These are phyloP conservation scores for Schizosaccharomyces lindneri DNA, from an alignment of 805 yeast genomes.

Conservation along the genomic window DNA sequence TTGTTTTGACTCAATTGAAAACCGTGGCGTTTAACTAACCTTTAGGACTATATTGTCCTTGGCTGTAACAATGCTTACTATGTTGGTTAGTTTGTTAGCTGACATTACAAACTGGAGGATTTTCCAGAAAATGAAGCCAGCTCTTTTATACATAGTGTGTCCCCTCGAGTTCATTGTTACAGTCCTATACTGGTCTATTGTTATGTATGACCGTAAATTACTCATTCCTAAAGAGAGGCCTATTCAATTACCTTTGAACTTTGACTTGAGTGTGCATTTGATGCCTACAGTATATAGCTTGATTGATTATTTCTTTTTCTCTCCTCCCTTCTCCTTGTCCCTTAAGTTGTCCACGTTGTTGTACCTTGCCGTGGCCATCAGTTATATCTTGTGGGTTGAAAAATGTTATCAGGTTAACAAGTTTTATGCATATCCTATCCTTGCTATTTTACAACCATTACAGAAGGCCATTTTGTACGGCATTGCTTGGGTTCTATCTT, in stretches of 20 bases:
- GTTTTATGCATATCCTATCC: neutral
- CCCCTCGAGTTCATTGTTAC: neutral
- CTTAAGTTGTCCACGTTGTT: neutral
- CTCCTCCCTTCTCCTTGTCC: neutral
- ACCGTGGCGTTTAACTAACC: neutral
- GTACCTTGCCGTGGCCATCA: neutral
- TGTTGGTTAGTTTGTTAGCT: neutral
- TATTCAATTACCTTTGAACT: neutral
- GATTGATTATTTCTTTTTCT: neutral
- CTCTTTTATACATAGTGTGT: neutral
- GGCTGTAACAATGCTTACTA: neutral
- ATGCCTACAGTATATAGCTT: neutral
- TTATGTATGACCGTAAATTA: neutral
- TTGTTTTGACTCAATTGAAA: neutral
- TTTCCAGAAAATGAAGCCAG: neutral
- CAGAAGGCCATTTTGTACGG: neutral
- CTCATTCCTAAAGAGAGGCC: neutral
- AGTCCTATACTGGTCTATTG: neutral
- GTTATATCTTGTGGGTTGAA: neutral
- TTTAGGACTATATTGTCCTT: neutral
- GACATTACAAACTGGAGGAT: neutral
- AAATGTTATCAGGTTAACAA: neutral
- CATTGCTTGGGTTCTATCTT: neutral
- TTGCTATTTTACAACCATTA: neutral
- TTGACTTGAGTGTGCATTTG: neutral